Base-by-base conservation (phyloP, 2,329 filamentous ascomycete species). In the Phialophora tarda region DNA sequence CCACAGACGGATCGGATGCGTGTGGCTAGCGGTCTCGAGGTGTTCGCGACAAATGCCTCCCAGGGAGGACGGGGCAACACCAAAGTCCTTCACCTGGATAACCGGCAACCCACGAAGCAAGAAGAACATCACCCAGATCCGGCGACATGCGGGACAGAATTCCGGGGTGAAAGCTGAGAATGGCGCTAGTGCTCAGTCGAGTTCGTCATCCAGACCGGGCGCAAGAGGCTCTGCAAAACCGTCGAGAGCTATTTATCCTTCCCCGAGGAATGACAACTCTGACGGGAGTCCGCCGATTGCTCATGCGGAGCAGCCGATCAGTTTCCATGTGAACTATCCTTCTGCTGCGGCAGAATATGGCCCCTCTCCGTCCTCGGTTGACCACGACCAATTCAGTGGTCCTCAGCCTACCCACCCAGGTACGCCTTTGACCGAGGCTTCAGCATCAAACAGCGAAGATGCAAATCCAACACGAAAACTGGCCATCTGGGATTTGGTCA, bases 21-120 rank as follows among this genome's bases (percentile, higher is more conserved):
- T 60, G 54, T 53, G 26, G 8, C 41, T 50, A 32, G 28, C 26
- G 24, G 7, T 7, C 24, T 41, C 23, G 58, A 63, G 66, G 62
- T 65, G 47, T 63, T 47, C 60, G 57, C 66, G 62, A 54, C 66
- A 58, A 64, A 68, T 68, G 66, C 66, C 66, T 68, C 62, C 66
- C 54, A 63, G 51, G 57, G 62, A 66, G 59, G 63, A 60, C 57
- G 60, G 59, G 34, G 47, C 63, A 56, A 26, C 53, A 61, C 60
- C 59, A 17, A 60, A 61, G 50, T 51, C 66, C 7, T 68, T 68
- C 38, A 66, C 63, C 30, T 68, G 54, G 47, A 68, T 68, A 23
- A 65, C 59, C 23, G 66, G 66, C 24, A 58, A 68, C 53, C 66
- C 63, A 57, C 63, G 66, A 21, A 68, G 66, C 63, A 65, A 58